These are phyloP conservation scores for Scytalidium lignicola DNA, from an alignment of 2,329 filamentous ascomycete species.

Conservation along the genomic window DNA sequence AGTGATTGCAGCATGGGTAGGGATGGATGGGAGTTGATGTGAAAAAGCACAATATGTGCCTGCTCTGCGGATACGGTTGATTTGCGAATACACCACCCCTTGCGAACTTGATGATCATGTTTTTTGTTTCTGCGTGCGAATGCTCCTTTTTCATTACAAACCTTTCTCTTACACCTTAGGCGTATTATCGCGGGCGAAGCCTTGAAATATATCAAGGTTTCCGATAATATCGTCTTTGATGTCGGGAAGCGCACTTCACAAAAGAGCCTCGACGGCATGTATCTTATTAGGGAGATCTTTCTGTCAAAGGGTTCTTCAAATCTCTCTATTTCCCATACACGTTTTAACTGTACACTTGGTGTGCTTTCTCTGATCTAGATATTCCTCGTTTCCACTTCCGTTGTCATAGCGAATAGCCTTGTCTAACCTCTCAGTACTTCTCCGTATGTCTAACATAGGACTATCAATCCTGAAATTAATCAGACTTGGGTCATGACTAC, in stretches of 20 bases:
- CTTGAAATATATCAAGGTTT: slow-evolving; percentile 12
- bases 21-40: slow-evolving; percentile 29
- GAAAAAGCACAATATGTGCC: slow-evolving; percentile 29
- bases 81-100: slow-evolving; percentile 31
- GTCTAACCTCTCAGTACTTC: slow-evolving; percentile 7
- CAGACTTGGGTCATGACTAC: not conserved
- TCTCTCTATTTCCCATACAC: slow-evolving; percentile 19
- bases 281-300: slow-evolving; percentile 17
- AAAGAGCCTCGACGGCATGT: slow-evolving; percentile 24
- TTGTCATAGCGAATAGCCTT: slow-evolving; percentile 26
- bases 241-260: slow-evolving; percentile 20
- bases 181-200: slow-evolving; percentile 21
- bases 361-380: slow-evolving; percentile 24
- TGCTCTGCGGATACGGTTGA: slow-evolving; percentile 22
- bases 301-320: slow-evolving; percentile 13
- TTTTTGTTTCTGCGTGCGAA: slow-evolving; percentile 29
- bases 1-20: slow-evolving; percentile 27
- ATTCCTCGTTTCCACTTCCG: slow-evolving; percentile 23
- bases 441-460: not conserved
- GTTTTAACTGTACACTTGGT: slow-evolving; percentile 10
- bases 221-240: slow-evolving; percentile 25
- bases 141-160: slow-evolving; percentile 15
- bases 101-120: slow-evolving; percentile 32
- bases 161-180: slow-evolving; percentile 18
- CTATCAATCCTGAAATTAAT: not conserved